Percentiles rank a stretch among this genome's conserved stretches.
Evolutionary conservation across 768 basidiomycete genomes (phyloP).

Genomic region (Cubamyces lactineus): DNA sequence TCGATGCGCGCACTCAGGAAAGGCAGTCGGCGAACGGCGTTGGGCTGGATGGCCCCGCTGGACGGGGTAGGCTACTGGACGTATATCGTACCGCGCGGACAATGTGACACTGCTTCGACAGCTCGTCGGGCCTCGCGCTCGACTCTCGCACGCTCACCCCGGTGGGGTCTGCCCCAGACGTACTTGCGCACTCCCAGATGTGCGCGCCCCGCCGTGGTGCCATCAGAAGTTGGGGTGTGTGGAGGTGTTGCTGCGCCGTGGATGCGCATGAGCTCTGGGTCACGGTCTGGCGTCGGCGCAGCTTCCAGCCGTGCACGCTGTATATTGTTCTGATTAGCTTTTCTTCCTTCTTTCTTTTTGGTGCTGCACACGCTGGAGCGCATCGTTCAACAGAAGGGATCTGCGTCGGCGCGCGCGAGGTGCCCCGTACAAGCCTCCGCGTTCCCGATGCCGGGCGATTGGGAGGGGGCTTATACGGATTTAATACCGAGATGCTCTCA

Average conservation of each 20-base stretch:
- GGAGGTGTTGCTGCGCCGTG: no score
- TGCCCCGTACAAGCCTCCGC: background rate
- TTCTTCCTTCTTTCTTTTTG: no score
- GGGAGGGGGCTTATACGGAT: background rate
- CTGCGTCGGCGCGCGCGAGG: background rate
- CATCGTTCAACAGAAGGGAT: background rate
- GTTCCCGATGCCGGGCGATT: background rate
- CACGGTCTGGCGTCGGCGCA: no score
- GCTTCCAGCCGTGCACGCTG: no score
- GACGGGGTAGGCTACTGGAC: background rate
- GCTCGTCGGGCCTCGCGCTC: background rate
- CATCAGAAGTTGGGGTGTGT: no score
- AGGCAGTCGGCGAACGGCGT: background rate
- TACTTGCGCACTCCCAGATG: background rate
- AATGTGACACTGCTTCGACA: background rate
- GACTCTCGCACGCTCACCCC: no score
- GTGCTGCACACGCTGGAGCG: background rate
- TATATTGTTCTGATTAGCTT: no score
- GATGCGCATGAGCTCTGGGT: no score
- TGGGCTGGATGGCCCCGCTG: background rate
- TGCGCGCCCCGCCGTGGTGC: background rate
- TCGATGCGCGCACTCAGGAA: background rate
- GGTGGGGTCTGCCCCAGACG: background rate
- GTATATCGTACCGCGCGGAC: background rate
- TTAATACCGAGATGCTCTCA: constrained; percentile 4